Evolutionary conservation across 371 early-diverging fungal genomes (phyloP).

Genomic region (Mucor irregularis): DNA sequence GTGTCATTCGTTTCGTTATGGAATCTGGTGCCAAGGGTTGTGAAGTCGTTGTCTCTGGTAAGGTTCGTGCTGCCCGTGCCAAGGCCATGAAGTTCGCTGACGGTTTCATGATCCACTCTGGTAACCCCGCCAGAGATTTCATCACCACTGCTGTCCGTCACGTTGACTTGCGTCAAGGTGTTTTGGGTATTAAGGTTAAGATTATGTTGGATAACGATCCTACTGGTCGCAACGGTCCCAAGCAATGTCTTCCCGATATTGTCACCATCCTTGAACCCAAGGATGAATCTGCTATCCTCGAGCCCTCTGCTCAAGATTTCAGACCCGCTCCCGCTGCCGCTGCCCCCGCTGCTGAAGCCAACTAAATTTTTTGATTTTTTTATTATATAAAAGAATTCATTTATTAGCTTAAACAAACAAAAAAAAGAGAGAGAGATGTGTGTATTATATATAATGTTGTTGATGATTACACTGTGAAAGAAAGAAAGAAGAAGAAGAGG

Average conservation of each 20-base stretch:
- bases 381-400: too few relatives aligned
- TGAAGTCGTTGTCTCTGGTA: slow-evolving; percentile 99
- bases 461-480: too few relatives aligned
- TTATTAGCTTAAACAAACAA: neutral
- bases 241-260: slow-evolving; percentile 95
- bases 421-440: neutral
- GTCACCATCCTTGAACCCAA: slow-evolving; percentile 96
- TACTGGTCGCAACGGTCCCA: slow-evolving; percentile 95
- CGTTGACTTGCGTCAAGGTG: slow-evolving; percentile 99
- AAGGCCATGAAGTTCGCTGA: slow-evolving; percentile 99
- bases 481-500: too few relatives aligned
- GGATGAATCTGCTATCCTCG: slow-evolving; percentile 76
- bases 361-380: slow-evolving; percentile 4
- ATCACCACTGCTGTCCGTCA: slow-evolving; percentile 98
- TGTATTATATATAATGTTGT: too few relatives aligned
- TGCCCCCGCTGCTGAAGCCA: slow-evolving; percentile 38
- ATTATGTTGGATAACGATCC: slow-evolving; percentile 99
- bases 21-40: slow-evolving; percentile 99
- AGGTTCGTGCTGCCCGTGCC: slow-evolving; percentile 99
- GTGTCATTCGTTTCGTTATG: slow-evolving; percentile 99
- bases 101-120: slow-evolving; percentile 99
- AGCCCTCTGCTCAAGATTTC: slow-evolving; percentile 78
- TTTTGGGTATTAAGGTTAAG: slow-evolving; percentile 99
- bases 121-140: slow-evolving; percentile 97
- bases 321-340: slow-evolving; percentile 57